Percentiles rank a stretch among this genome's conserved stretches.
These are phyloP conservation scores for Claviceps lovelessii DNA, from an alignment of 2,329 filamentous ascomycete species.

Conservation along the genomic window DNA sequence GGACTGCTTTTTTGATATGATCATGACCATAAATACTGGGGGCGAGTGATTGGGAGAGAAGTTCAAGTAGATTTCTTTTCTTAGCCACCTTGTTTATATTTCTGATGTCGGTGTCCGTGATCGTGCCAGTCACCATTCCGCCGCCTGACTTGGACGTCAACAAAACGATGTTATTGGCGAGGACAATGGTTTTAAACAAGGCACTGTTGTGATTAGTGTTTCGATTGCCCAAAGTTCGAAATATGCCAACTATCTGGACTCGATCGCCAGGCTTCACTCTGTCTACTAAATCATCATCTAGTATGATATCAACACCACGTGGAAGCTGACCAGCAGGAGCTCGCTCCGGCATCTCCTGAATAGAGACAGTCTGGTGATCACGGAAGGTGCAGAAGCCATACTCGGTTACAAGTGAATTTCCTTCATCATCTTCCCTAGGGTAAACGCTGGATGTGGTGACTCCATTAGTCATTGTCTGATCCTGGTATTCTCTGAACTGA, in stretches of 20 bases:
- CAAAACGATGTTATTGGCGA: constrained; percentile 90
- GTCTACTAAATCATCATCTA: constrained; percentile 94
- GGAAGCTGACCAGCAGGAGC: constrained; percentile 91
- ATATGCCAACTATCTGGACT: constrained; percentile 93
- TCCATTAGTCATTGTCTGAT: constrained; percentile 94
- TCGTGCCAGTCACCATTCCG: constrained; percentile 77
- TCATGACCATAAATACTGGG: constrained; percentile 96
- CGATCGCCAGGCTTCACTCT: constrained; percentile 88
- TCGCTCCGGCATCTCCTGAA: constrained; percentile 97
- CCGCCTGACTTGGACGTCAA: constrained; percentile 93
- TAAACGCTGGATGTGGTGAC: constrained; percentile 85
- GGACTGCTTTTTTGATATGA: constrained; percentile 93
- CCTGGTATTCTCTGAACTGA: constrained; percentile 76
- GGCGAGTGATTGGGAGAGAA: constrained; percentile 85
- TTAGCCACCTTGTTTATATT: constrained; percentile 98
- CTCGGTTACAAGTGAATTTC: constrained; percentile 84
- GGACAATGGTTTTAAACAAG: constrained; percentile 82
- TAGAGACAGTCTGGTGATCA: constrained; percentile 94
- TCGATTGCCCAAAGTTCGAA: constrained; percentile 83
- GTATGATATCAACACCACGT: constrained; percentile 85
- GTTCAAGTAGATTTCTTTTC: constrained; percentile 82
- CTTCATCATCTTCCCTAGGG: constrained; percentile 82
- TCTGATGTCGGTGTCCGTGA: constrained; percentile 92
- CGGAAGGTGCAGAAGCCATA: constrained; percentile 93
- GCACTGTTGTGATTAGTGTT: constrained; percentile 84